phyloP scores from a whole-genome alignment of 305 asterid genomes.

The Rubia occidens region DNA sequence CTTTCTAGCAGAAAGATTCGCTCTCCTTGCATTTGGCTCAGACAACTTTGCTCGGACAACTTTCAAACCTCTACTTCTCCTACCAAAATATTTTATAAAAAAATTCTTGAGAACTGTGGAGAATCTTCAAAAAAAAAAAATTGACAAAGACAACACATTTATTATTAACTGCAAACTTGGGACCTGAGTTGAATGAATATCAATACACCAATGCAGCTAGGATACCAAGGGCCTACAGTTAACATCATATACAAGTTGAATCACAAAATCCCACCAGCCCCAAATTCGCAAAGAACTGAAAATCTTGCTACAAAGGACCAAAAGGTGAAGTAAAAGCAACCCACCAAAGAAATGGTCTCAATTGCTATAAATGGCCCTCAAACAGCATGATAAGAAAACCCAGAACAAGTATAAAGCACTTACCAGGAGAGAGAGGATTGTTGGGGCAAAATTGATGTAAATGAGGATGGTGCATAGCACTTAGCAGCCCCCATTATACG shows the following conservation, averaged over 20 bases:
- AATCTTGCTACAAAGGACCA: neutral
- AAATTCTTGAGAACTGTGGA: neutral
- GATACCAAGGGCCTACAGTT: neutral
- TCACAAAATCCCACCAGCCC: neutral
- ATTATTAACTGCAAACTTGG: neutral
- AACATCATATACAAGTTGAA: neutral
- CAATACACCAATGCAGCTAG: neutral
- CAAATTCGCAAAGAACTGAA: neutral
- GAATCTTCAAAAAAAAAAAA: neutral
- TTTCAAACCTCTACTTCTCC: slow-evolving; percentile 28
- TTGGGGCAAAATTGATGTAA: slow-evolving; percentile 15
- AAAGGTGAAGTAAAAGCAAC: neutral
- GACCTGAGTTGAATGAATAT: neutral
- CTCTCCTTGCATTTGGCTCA: slow-evolving; percentile 46
- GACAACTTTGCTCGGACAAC: slow-evolving; percentile 37
- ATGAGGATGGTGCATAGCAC: slow-evolving; percentile 15
- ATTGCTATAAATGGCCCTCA: neutral
- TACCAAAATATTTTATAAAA: slow-evolving; percentile 22
- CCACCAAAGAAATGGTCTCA: neutral
- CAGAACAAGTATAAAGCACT: neutral
- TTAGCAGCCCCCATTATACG: slow-evolving; percentile 12
- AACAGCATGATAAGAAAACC: neutral
- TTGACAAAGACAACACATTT: neutral
- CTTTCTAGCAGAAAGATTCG: slow-evolving; percentile 59
- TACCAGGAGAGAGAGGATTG: slow-evolving; percentile 18